Evolutionary conservation across 108 stramenopile species (phyloP), one percentile per base, ranked within the genome.

Genomic region (Cyclotella atomus): DNA sequence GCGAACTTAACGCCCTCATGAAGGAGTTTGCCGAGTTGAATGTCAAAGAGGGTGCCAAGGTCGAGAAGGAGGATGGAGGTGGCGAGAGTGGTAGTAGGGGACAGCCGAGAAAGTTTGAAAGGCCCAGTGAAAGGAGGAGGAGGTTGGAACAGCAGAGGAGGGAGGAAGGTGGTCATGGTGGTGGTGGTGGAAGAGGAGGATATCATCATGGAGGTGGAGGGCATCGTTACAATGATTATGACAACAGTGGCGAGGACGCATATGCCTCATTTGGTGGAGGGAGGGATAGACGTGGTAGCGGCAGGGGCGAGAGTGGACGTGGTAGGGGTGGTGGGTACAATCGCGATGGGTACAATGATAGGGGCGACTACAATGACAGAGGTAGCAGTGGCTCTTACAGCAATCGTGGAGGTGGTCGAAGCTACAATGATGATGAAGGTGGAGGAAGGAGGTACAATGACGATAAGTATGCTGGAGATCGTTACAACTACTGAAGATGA

Each of bases 1-100:
- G 25, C 29, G 83, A 83, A 55, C 71, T 86, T 25, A 79, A 81
- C 25, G 67, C 71, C 9, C 55, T 86, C 36, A 71, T 83, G 47
- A 70, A 70, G 47, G 60, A 77, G 56, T 86, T 82, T 52, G 52
- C 59, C 14, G 64, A 72, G 25, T 12, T 75, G 27, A 77, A 76
- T 55, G 24, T 82, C 49, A 59, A 76, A 53, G 79, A 56, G 7
- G 65, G 57, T n/a, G n/a, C n/a, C n/a, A n/a, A 23, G 56, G 47
- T 34, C 54, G 59, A 41, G 44, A 60, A 43, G 19, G 44, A 53
- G 57, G 75, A 38, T 14, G 46, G 44, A 36, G 21, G 25, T 24
- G 17, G 62, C 23, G n/a, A n/a, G n/a, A 32, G 25, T 14, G 35
- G 30, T 2, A 55, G 9, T 44, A 54, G 50, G 7, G 21, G 10